Evolutionary conservation across 257 asterid species (phyloP).

Genomic region (Gentiana straminea): DNA sequence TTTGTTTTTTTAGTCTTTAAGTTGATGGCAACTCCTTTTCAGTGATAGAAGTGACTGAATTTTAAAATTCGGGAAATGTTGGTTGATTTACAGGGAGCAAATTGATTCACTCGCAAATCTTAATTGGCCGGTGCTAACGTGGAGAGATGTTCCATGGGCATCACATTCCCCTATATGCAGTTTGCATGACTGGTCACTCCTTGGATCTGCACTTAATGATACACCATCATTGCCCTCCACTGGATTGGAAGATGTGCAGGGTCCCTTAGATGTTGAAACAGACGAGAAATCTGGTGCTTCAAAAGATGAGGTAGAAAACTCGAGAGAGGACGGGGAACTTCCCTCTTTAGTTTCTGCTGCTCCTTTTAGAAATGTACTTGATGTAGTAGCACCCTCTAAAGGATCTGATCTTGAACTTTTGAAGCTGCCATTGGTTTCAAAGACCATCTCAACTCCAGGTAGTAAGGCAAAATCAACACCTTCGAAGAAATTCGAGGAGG

Average conservation of each 20-base stretch:
- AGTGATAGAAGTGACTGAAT: conserved; percentile 14
- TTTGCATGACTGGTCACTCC: conserved; percentile 56
- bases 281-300: conserved; percentile 31
- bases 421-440: conserved; percentile 54
- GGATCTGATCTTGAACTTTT: conserved; percentile 41
- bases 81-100: conserved; percentile 75
- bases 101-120: conserved; percentile 62
- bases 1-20: conserved; percentile 4
- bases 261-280: conserved; percentile 22
- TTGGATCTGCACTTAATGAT: conserved; percentile 25
- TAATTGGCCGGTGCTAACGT: conserved; percentile 63
- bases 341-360: conserved; percentile 49
- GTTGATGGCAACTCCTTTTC: conserved; percentile 2
- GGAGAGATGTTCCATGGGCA: conserved; percentile 86
- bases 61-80: conserved; percentile 25
- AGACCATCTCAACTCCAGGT: conserved; percentile 50
- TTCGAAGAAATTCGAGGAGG: conserved; percentile 62
- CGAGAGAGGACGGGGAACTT: conserved; percentile 92
- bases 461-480: conserved; percentile 56
- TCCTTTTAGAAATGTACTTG: conserved; percentile 1
- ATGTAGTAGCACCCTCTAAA: conserved; percentile 23
- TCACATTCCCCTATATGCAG: conserved; percentile 64
- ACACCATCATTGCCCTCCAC: conserved; percentile 18
- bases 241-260: conserved; percentile 44
- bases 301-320: conserved; percentile 47